These are phyloP conservation scores for Cardamine occulta DNA, from an alignment of 345 rosid genomes.

Conservation along the genomic window DNA sequence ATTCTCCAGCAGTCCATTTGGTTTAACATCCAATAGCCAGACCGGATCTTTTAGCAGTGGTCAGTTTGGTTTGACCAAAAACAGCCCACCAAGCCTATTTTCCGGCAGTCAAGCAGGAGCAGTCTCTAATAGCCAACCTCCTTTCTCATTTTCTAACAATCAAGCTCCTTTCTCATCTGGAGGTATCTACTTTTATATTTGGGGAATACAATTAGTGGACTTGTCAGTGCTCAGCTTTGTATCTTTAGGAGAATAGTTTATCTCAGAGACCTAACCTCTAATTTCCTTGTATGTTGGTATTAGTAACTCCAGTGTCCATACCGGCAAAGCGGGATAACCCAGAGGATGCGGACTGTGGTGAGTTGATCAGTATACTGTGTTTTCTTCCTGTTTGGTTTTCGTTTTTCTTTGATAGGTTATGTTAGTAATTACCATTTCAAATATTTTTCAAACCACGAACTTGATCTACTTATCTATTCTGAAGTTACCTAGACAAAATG, in stretches of 20 bases:
- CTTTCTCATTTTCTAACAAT: conserved; percentile 36
- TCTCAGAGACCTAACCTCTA: conserved; percentile 16
- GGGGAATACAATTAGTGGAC: neutral
- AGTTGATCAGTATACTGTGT: conserved; percentile 8
- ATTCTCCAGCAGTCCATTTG: conserved; percentile 42
- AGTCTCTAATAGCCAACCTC: conserved; percentile 35
- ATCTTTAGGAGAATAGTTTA: conserved; percentile 1
- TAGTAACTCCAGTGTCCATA: conserved; percentile 42
- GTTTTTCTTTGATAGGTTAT: neutral
- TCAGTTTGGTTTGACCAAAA: conserved; percentile 36
- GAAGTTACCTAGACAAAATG: conserved; percentile 18
- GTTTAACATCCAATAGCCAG: conserved; percentile 30
- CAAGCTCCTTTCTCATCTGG: conserved; percentile 35
- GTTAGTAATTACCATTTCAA: neutral
- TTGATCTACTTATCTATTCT: neutral
- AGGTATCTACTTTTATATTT: conserved; percentile 33
- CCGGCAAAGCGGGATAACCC: conserved; percentile 28
- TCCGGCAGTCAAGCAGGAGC: conserved; percentile 48
- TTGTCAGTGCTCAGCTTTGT: conserved; percentile 19
- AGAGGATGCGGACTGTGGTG: conserved; percentile 43
- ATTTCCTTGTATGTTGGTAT: conserved; percentile 13
- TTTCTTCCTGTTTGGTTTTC: neutral
- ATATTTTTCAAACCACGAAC: neutral
- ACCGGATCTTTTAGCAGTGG: conserved; percentile 36
- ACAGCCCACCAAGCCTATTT: conserved; percentile 48